Base-by-base conservation (phyloP, 331 rosid species). In the Cydonia oblonga region DNA sequence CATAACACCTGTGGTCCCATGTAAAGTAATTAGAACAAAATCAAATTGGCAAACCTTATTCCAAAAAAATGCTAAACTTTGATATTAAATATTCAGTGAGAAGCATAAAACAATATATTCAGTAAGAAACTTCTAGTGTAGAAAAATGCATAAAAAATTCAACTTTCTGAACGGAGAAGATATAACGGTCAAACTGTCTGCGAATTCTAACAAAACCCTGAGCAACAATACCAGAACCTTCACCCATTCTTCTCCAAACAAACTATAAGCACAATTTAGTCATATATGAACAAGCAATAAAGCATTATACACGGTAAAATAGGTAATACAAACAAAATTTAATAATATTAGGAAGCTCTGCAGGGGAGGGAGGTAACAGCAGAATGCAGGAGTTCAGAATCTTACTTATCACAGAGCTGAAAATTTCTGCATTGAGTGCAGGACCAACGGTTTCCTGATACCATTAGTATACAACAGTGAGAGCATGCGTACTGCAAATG, bases 391-490 rank as follows among this genome's bases (percentile, higher is more conserved):
- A 64, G 33, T 52, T 70, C 20, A 76, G 46, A 65, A 76, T 69
- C 96, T 85, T 90, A 95, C 99, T 82, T 95, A 44, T 90, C 99
- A 78, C 99, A 91, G 16, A 95, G 80, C 79, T 88, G 96, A 82
- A 95, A 95, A 74, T 84, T 89, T 87, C 84, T 91, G 96, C 99
- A 95, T 78, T 86, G 92, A 71, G 81, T 87, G 82, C 99, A 95
- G 77, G 79, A 87, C 99, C 97, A 95, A 53, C 92, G 88, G 76
- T 70, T 85, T 73, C 96, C 97, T 14, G 96, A 89, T 65, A 90
- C 97, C 96, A 95, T 91, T 52, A 95, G 87, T 77, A 81, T 70
- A 78, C 97, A 88, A 68, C 99, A 95, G 79, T 88, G 92, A 65
- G 63, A 77, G 81, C 99, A 91, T 1, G 96, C 83, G 66, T 89